These are phyloP conservation scores for Chaetomidium leptoderma DNA, from an alignment of 495 filamentous ascomycete species.

Conservation along the genomic window DNA sequence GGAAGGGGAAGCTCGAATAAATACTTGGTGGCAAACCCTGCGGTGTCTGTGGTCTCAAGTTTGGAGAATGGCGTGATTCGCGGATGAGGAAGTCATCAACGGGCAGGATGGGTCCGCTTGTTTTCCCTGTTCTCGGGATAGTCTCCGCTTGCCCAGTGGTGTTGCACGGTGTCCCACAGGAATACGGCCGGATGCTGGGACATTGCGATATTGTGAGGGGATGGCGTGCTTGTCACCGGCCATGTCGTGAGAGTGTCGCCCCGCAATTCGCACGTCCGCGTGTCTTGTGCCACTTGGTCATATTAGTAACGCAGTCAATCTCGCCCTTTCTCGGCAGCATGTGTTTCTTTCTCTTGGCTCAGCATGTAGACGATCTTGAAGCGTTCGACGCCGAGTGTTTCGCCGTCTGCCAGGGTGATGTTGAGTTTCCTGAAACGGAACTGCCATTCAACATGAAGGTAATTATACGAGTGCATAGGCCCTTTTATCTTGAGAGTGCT, in stretches of 20 bases:
- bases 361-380: too few relatives aligned
- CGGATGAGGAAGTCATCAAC: not conserved
- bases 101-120: not conserved
- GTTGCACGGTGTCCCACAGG: not conserved
- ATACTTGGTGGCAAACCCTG: not conserved
- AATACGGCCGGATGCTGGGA: too few relatives aligned
- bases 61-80: slow-evolving; percentile 1
- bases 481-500: too few relatives aligned
- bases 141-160: not conserved
- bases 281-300: too few relatives aligned
- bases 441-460: too few relatives aligned
- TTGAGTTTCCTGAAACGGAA: too few relatives aligned
- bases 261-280: slow-evolving; percentile 17
- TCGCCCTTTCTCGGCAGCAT: too few relatives aligned
- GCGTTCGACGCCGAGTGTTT: too few relatives aligned
- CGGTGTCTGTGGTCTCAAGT: not conserved
- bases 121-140: not conserved
- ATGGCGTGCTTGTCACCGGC: slow-evolving; percentile 26
- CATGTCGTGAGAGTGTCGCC: slow-evolving; percentile 20
- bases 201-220: slow-evolving; percentile 23
- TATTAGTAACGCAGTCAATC: too few relatives aligned
- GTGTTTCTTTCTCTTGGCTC: too few relatives aligned
- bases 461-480: too few relatives aligned
- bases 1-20: not conserved
- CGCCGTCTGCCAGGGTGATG: too few relatives aligned